These are phyloP conservation scores for Backusella macrospora DNA, from an alignment of 192 early-diverging fungal genomes.

Conservation along the genomic window DNA sequence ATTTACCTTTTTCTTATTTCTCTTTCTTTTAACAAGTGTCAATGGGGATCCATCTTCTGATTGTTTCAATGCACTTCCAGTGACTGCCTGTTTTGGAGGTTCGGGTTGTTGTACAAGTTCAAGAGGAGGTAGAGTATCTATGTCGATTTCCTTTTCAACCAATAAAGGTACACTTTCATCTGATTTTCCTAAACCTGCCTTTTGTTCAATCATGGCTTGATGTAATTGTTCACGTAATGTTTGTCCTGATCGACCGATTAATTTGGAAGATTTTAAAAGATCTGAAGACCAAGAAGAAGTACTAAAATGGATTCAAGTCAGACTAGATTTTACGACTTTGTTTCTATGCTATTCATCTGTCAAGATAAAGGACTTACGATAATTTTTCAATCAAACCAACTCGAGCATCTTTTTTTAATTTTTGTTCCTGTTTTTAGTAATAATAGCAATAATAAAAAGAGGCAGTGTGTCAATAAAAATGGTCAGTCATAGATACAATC, in stretches of 20 bases:
- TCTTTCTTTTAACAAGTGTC: slow-evolving; percentile 48
- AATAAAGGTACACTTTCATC: slow-evolving; percentile 62
- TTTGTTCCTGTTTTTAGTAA: slow-evolving; percentile 64
- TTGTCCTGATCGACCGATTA: slow-evolving; percentile 62
- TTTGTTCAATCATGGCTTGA: slow-evolving; percentile 67
- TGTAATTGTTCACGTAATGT: slow-evolving; percentile 69
- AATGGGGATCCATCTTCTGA: slow-evolving; percentile 42
- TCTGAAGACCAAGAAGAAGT: slow-evolving; percentile 71
- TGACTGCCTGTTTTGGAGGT: slow-evolving; percentile 27
- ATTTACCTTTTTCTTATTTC: slow-evolving; percentile 55
- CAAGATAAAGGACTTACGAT: slow-evolving; percentile 38
- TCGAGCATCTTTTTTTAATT: slow-evolving; percentile 80
- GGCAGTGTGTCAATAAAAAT: neutral
- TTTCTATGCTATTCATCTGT: neutral
- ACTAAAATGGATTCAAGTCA: slow-evolving; percentile 8
- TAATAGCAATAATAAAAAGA: too few relatives aligned
- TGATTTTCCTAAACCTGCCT: slow-evolving; percentile 60
- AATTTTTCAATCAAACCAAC: slow-evolving; percentile 65
- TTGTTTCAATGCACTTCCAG: slow-evolving; percentile 54
- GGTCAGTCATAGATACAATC: neutral
- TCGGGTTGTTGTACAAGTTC: neutral
- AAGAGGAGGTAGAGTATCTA: slow-evolving; percentile 20
- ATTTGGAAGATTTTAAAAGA: slow-evolving; percentile 69
- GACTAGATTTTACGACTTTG: slow-evolving; percentile 22
- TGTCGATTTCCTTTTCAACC: slow-evolving; percentile 51